phyloP scores from a whole-genome alignment of 306 rosid genomes.

The Cucumis melo region DNA sequence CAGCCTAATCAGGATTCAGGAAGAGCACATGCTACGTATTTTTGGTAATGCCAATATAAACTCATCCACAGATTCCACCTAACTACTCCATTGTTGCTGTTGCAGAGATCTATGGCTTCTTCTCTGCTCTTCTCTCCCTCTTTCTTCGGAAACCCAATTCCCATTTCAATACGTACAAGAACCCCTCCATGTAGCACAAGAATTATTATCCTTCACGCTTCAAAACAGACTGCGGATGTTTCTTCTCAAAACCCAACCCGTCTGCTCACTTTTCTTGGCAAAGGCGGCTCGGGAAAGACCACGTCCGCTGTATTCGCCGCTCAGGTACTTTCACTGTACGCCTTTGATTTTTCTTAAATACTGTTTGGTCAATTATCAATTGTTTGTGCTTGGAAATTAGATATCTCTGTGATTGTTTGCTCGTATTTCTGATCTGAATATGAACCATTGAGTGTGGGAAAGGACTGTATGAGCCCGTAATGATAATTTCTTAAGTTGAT shows the following conservation, averaged over 20 bases:
- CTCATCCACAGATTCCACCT: background rate
- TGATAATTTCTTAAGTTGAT: background rate
- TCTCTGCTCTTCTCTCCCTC: slow-evolving; percentile 9
- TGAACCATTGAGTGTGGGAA: background rate
- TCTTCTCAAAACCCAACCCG: slow-evolving; percentile 30
- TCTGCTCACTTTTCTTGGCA: slow-evolving; percentile 77
- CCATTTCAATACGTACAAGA: background rate
- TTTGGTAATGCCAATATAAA: background rate
- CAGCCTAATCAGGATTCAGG: too few species aligned
- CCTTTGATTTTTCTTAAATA: too few species aligned
- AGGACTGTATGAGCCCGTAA: background rate
- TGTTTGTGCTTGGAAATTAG: background rate
- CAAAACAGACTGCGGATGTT: slow-evolving; percentile 14
- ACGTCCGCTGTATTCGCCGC: slow-evolving; percentile 83
- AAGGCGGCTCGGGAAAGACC: slow-evolving; percentile 95
- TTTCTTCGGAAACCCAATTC: background rate
- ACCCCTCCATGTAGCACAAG: background rate
- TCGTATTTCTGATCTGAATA: background rate
- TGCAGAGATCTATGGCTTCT: slow-evolving; percentile 1
- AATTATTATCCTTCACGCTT: slow-evolving; percentile 16
- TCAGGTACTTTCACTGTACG: slow-evolving; percentile 24
- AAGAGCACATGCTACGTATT: background rate
- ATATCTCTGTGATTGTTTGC: background rate
- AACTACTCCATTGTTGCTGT: background rate
- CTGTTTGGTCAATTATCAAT: background rate